phyloP scores from a whole-genome alignment of 371 early-diverging fungal genomes.

The Haplosporangium sp. region DNA sequence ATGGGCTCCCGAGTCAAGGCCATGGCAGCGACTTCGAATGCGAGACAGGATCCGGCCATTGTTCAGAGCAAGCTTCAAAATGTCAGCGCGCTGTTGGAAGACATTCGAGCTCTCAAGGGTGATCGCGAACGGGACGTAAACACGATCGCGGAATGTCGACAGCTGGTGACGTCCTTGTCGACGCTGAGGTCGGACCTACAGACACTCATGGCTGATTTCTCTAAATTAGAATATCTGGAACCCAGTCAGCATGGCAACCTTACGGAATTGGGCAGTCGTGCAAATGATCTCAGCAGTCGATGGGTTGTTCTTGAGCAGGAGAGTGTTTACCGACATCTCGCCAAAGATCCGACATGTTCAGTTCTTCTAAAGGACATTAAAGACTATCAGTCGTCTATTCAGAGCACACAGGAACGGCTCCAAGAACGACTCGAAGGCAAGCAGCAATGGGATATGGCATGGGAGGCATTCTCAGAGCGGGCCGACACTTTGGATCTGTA shows the following conservation, averaged over 20 bases:
- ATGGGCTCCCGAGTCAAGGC: constrained; percentile 24
- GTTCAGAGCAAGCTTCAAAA: constrained; percentile 35
- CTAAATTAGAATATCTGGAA: constrained; percentile 30
- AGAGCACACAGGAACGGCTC: constrained; percentile 28
- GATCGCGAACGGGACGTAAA: constrained; percentile 42
- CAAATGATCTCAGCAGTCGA: constrained; percentile 20
- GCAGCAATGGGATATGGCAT: constrained; percentile 48
- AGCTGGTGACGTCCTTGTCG: constrained; percentile 10
- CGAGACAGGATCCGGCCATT: constrained; percentile 41
- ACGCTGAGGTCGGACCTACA: constrained; percentile 18
- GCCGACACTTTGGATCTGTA: constrained; percentile 28
- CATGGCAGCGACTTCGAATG: constrained; percentile 30
- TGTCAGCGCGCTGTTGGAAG: constrained; percentile 16
- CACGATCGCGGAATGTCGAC: constrained; percentile 32
- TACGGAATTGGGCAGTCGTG: constrained; percentile 15
- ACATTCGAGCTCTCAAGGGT: constrained; percentile 20
- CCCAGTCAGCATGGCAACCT: constrained; percentile 24
- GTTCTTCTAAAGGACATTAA: constrained; percentile 26
- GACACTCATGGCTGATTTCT: constrained; percentile 17
- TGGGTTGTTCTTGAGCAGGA: constrained; percentile 38
- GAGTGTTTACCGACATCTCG: constrained; percentile 14
- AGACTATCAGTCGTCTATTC: constrained; percentile 24
- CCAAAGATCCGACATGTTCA: constrained; percentile 35
- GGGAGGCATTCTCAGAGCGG: constrained; percentile 32
- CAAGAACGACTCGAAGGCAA: constrained; percentile 37